Percentiles rank a stretch among this genome's conserved stretches.
Conservation (phyloP, 805 yeast species). For the Sugiyamaella boreocaroliniensis region DNA sequence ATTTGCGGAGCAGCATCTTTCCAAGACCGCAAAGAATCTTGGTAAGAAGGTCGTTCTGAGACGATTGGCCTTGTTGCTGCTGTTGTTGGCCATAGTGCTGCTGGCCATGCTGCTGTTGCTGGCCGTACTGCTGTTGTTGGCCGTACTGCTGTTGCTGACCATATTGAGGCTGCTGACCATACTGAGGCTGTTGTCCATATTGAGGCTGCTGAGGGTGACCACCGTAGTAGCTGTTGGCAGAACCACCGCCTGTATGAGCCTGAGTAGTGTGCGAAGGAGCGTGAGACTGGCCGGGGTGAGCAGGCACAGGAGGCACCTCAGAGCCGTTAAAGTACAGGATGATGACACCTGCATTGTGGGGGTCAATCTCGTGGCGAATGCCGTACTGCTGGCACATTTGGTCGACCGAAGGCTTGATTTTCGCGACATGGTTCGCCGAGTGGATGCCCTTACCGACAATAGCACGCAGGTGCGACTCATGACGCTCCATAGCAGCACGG, state of each 20-base stretch:
- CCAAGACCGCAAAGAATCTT: slow-evolving; percentile 20
- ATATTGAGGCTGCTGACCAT: slow-evolving; percentile 11
- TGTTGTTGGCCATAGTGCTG: slow-evolving; percentile 21
- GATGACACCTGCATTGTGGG: slow-evolving; percentile 73
- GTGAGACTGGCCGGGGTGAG: slow-evolving; percentile 2
- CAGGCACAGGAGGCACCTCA: slow-evolving; percentile 1
- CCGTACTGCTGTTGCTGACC: slow-evolving; percentile 17
- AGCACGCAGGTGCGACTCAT: slow-evolving; percentile 61
- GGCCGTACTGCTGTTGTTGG: slow-evolving; percentile 12
- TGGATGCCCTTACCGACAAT: slow-evolving; percentile 94
- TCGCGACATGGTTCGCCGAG: slow-evolving; percentile 74
- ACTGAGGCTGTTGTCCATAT: slow-evolving; percentile 5
- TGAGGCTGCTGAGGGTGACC: slow-evolving; percentile 2
- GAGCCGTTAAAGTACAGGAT: slow-evolving; percentile 26
- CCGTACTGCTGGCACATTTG: slow-evolving; percentile 61
- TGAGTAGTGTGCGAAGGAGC: slow-evolving; percentile 11
- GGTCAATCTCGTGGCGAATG: slow-evolving; percentile 55
- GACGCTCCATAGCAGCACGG: slow-evolving; percentile 49
- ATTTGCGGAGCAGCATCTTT: slow-evolving; percentile 9
- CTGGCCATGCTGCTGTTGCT: slow-evolving; percentile 25
- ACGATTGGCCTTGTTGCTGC: slow-evolving; percentile 16
- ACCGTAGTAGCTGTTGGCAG: slow-evolving; percentile 7
- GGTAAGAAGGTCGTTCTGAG: slow-evolving; percentile 12
- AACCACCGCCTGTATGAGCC: slow-evolving; percentile 6
- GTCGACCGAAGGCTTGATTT: slow-evolving; percentile 84